Evolutionary conservation across 1,284 basidiomycete genomes (phyloP).

Genomic region (Ganoderma sinense): DNA sequence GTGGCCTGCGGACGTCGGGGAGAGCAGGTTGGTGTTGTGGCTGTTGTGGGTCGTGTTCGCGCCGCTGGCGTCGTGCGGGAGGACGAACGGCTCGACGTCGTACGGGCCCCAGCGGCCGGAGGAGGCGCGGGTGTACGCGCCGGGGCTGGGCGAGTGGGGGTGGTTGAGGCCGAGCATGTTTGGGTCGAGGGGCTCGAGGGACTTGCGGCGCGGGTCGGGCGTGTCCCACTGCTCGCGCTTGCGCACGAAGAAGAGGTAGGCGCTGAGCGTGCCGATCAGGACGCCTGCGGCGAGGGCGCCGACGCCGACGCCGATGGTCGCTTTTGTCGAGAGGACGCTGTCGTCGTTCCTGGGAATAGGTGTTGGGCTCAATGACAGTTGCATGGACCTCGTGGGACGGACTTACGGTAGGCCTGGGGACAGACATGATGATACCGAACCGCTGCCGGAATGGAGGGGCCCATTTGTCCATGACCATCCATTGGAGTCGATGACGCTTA

Average conservation of each 20-base stretch:
- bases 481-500: constrained; percentile 58
- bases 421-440: constrained; percentile 46
- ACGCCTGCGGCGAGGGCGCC: constrained; percentile 54
- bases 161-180: constrained; percentile 14
- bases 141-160: constrained; percentile 12
- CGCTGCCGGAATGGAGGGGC: constrained; percentile 56
- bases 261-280: constrained; percentile 43
- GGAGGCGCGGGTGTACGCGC: constrained; percentile 8
- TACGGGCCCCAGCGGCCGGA: neutral
- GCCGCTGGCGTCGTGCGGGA: neutral
- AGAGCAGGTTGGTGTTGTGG: neutral
- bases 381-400: no score
- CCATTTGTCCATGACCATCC: constrained; percentile 63
- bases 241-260: constrained; percentile 41
- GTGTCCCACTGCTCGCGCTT: constrained; percentile 26
- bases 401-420: constrained; percentile 4
- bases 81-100: constrained; percentile 21
- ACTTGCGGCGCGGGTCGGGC: constrained; percentile 25
- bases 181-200: constrained; percentile 15
- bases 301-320: constrained; percentile 49
- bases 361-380: neutral
- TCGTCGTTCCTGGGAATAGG: neutral
- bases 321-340: constrained; percentile 28
- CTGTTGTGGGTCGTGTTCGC: neutral
- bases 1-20: neutral